Evolutionary conservation across 176 grass and related monocot species (phyloP), one percentile per base, ranked within the genome.

Genomic region (Saccharum spontaneum): DNA sequence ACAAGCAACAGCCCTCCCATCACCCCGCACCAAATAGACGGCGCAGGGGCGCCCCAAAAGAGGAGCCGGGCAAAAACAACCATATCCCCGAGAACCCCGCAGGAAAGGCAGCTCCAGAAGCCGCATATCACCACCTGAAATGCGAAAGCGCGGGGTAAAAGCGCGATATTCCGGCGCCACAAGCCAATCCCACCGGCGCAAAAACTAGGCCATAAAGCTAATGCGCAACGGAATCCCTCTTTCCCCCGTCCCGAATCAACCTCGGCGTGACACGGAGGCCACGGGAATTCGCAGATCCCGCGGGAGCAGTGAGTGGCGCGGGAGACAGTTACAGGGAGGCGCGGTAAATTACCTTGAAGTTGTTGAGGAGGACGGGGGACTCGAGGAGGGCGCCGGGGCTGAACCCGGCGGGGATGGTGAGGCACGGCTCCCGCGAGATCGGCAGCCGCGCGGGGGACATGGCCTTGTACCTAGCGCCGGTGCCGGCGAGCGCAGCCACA

Each of bases 401-500:
- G 78, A 96, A 92, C 3, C 97, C 97, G 15, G 93, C 80, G 18
- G 91, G 94, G 88, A 99, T 99, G 34, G 89, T 92, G 81, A 99
- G 86, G 79, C 94, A 99, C 40, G 97, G 86, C 60, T 88, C 83
- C 23, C 97, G 92, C 74, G 91, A 79, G 85, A 99, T 99, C 75
- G 91, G 93, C 78, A 99, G 91, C 60, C 84, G 84, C 22, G 97
- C 94, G 26, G 94, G 97, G 65, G 97, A 96, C 97, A 99, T 94
- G 22, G 91, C 89, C 93, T 94, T 94, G 91, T 99, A 99, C 86
- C 88, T 92, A 13, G 97, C 97, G 6, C 90, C 97, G 3, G 84
- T 81, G 48, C 79, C 86, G 13, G 87, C 74, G 15, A 88, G 79
- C 79, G 87, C 93, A 7, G 90, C 84, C 17, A 92, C 83, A 52